phyloP scores from a whole-genome alignment of 192 early-diverging fungal genomes.

The Mortierella antarctica region DNA sequence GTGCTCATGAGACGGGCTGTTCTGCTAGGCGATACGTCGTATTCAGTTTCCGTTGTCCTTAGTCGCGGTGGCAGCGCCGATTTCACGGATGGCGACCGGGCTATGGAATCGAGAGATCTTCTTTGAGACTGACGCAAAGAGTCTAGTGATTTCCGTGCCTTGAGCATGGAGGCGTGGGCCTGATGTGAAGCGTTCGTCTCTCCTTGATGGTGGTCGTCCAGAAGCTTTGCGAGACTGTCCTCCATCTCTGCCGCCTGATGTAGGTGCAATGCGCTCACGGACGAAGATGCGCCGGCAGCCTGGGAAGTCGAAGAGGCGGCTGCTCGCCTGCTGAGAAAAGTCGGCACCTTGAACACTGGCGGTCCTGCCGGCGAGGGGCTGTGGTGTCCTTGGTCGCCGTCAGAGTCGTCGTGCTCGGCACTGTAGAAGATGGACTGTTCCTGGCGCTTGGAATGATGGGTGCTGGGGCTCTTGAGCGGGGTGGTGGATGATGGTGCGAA shows the following conservation, averaged over 20 bases:
- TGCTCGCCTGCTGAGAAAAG: conserved; percentile 2
- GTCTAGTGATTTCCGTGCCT: conserved; percentile 10
- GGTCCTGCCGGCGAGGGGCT: not conserved
- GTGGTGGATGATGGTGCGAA: conserved; percentile 12
- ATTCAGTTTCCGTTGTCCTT: conserved; percentile 38
- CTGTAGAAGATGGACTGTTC: not conserved
- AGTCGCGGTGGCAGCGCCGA: not conserved
- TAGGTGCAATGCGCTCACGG: conserved; percentile 2
- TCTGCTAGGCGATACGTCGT: conserved; percentile 27
- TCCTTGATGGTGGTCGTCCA: not conserved
- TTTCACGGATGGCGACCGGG: not conserved
- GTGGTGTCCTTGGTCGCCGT: not conserved
- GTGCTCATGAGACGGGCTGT: not conserved
- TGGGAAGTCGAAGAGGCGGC: not conserved
- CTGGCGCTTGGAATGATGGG: not conserved
- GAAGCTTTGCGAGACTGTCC: conserved; percentile 12
- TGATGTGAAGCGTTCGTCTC: conserved; percentile 1
- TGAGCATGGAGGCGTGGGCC: not conserved
- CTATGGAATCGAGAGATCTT: not conserved
- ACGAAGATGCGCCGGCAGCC: not conserved
- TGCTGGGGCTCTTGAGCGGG: conserved; percentile 19
- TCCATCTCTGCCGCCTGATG: conserved; percentile 3
- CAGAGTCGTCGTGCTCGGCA: not conserved
- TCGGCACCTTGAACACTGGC: conserved; percentile 12
- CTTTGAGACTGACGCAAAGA: conserved; percentile 14